Percentiles rank a stretch among this genome's conserved stretches.
phyloP scores from a whole-genome alignment of 768 basidiomycete genomes.

The Pisolithus marmoratus region DNA sequence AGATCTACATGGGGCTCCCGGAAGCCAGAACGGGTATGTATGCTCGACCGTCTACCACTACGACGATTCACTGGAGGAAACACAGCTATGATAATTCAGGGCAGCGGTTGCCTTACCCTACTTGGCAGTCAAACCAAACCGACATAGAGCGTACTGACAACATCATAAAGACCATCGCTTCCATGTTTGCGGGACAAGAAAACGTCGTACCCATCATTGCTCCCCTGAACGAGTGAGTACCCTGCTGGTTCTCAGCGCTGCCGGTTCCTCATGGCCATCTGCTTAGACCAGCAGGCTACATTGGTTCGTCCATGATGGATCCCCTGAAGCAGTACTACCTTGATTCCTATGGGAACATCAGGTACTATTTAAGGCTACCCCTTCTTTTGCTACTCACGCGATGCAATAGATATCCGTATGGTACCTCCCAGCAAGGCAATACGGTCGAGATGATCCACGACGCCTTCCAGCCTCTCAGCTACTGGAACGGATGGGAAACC shows the following conservation, averaged over 20 bases:
- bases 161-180: constrained; percentile 58
- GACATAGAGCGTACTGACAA: constrained; percentile 64
- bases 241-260: background rate
- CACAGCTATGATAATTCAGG: constrained; percentile 80
- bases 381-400: background rate
- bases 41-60: background rate
- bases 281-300: constrained; percentile 69
- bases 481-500: constrained; percentile 61
- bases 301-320: constrained; percentile 44
- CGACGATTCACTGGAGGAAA: constrained; percentile 4
- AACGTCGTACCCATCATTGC: constrained; percentile 63
- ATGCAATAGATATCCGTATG: constrained; percentile 34
- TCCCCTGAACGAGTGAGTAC: constrained; percentile 68
- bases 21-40: constrained; percentile 74
- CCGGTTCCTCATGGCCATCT: constrained; percentile 1
- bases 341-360: constrained; percentile 71
- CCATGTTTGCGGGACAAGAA: constrained; percentile 49
- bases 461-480: constrained; percentile 70
- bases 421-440: constrained; percentile 43
- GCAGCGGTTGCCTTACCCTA: constrained; percentile 50
- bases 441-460: constrained; percentile 67
- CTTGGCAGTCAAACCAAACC: constrained; percentile 62
- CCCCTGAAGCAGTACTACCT: constrained; percentile 59
- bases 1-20: constrained; percentile 77
- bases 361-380: constrained; percentile 32